These are phyloP conservation scores for Calonectria pauciramosa DNA, from an alignment of 2,329 filamentous ascomycete genomes.

Conservation along the genomic window DNA sequence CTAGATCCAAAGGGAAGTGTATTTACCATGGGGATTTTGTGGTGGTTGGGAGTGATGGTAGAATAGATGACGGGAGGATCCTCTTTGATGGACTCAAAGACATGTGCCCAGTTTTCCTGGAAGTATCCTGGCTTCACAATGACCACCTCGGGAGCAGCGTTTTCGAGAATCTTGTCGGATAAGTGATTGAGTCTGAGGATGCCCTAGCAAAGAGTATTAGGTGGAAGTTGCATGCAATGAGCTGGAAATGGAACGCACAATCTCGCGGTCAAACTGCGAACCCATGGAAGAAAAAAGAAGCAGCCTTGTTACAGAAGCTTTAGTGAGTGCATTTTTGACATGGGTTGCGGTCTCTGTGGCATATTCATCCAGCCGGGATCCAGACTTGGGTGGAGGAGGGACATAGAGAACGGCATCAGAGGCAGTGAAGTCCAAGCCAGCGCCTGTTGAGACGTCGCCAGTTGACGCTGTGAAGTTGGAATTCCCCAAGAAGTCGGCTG, in stretches of 20 bases:
- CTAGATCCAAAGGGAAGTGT: neutral
- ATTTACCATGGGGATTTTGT: slow-evolving; percentile 50
- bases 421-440: slow-evolving; percentile 44
- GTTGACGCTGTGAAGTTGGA: slow-evolving; percentile 47
- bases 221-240: neutral
- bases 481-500: slow-evolving; percentile 45
- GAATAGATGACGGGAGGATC: slow-evolving; percentile 46
- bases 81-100: slow-evolving; percentile 35
- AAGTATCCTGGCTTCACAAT: slow-evolving; percentile 41
- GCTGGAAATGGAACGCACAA: slow-evolving; percentile 36
- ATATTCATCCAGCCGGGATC: slow-evolving; percentile 40
- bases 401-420: slow-evolving; percentile 52
- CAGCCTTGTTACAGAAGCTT: slow-evolving; percentile 35
- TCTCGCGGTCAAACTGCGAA: slow-evolving; percentile 46
- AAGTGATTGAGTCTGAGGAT: slow-evolving; percentile 41
- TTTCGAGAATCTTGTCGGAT: slow-evolving; percentile 37
- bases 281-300: slow-evolving; percentile 49
- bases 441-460: slow-evolving; percentile 47
- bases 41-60: slow-evolving; percentile 43
- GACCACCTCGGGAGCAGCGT: slow-evolving; percentile 35
- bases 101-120: slow-evolving; percentile 38
- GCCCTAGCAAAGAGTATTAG: slow-evolving; percentile 37
- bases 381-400: slow-evolving; percentile 48
- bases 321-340: slow-evolving; percentile 40
- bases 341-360: slow-evolving; percentile 42